phyloP scores from a whole-genome alignment of 139 green algal species.

The Micractinium conductrix region DNA sequence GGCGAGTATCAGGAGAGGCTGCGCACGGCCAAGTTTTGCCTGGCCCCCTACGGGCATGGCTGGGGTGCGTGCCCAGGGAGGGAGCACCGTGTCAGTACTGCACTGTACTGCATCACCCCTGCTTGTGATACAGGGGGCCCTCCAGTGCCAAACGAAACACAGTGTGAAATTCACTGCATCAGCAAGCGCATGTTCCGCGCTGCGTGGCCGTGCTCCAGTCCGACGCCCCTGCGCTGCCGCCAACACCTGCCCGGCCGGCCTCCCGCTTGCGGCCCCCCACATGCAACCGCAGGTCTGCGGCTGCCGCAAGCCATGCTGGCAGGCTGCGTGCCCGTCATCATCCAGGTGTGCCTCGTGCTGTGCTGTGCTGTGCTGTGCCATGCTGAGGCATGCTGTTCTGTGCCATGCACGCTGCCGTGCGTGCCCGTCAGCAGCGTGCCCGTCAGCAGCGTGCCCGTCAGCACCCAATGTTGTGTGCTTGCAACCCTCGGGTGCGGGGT shows the following conservation, averaged over 20 bases:
- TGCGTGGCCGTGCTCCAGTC: too few relatives aligned
- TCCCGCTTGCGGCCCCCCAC: background rate
- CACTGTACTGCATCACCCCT: background rate
- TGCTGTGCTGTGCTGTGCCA: too few relatives aligned
- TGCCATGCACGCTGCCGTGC: background rate
- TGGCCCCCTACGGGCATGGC: background rate
- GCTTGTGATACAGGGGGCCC: too few relatives aligned
- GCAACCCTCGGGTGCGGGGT: too few relatives aligned
- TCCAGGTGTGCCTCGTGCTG: background rate
- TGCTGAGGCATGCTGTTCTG: background rate
- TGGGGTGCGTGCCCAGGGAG: background rate
- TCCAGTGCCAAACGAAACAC: too few relatives aligned
- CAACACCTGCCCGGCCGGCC: too few relatives aligned
- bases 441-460: too few relatives aligned
- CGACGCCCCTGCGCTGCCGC: too few relatives aligned
- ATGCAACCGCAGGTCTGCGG: background rate
- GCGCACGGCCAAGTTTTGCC: background rate
- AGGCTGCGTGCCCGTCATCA: background rate
- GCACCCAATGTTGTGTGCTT: too few relatives aligned
- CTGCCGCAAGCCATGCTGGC: background rate
- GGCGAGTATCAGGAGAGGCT: background rate
- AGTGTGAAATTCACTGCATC: too few relatives aligned
- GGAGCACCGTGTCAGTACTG: background rate
- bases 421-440: background rate
- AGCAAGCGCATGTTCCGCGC: too few relatives aligned